Base-by-base conservation (phyloP, 371 early-diverging fungal genomes). In the Mucor irregularis region DNA sequence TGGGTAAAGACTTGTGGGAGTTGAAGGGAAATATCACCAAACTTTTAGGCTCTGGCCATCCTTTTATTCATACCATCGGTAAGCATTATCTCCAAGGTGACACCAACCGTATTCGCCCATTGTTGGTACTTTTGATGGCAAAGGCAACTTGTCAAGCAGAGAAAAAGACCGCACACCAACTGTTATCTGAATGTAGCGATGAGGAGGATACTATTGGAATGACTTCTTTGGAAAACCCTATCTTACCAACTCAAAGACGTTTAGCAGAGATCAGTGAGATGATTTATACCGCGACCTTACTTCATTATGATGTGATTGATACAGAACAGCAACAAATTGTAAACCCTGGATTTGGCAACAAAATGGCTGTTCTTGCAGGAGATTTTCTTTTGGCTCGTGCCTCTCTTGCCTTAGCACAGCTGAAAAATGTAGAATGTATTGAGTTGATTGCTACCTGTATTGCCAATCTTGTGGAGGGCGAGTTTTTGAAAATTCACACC, bases 241-340 rank as follows among this genome's bases (percentile, higher is more conserved):
- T 95, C 37, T 74, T 95, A 34, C 93, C 94, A 4, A 83, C 95
- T 19, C 97, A 97, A 56, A 83, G 93, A 19, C 88, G 96, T 5
- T 78, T 97, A 44, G 96, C 97, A 16, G 96, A 95, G 65, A 97
- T 97, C 50, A 86, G 91, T 1, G 97, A 97, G 68, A 93, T 97
- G 91, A 97, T 97, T 59, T 96, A 97, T 69, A 96, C 98, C 2
- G 94, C 98, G 11, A 91, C 95, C 1, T 74, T 97, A 19, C 73
- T 97, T 14, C 98, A 97, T 73, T 95, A 97, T 71, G 98, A 97
- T 62, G 95, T 97, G 13, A 90, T 97, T 53, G 93, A 93, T 63
- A 69, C 16, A 52, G 46, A 10, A 74, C 83, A 48, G 82, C n/a
- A n/a, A n/a, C n/a, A 81, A 1, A 84, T 94, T 30, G 88, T 89